Percentiles rank a stretch among this genome's conserved stretches.
These are phyloP conservation scores for Polyrhizophydium stewartii DNA, from an alignment of 371 early-diverging fungal species.

Conservation along the genomic window DNA sequence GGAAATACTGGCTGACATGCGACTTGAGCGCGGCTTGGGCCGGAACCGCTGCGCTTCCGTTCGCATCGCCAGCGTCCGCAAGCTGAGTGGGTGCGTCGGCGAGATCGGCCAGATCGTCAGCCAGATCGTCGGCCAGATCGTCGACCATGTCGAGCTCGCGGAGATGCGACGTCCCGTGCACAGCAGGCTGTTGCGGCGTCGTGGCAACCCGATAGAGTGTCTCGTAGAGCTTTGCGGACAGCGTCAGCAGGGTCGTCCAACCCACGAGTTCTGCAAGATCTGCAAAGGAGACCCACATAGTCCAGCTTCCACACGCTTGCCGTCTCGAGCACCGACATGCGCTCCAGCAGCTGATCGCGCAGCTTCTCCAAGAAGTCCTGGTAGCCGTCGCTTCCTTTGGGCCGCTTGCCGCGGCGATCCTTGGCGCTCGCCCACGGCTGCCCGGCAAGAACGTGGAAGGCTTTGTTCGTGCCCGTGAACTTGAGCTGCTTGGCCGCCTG, in stretches of 20 bases:
- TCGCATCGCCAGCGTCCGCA: background rate
- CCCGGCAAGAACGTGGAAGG: constrained; percentile 20
- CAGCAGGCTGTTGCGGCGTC: too few species aligned
- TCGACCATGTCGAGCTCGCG: too few species aligned
- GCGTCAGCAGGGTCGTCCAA: too few species aligned
- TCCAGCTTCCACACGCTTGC: constrained; percentile 26
- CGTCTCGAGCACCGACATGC: constrained; percentile 15
- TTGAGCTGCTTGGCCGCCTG: constrained; percentile 5
- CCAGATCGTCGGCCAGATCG: too few species aligned
- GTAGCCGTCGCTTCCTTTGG: too few species aligned
- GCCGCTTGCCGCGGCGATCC: too few species aligned
- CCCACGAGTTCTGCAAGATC: too few species aligned
- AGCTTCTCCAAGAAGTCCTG: constrained; percentile 10
- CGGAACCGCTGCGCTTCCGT: too few species aligned
- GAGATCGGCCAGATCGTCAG: too few species aligned
- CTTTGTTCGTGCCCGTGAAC: constrained; percentile 8
- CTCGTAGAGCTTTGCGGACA: constrained; percentile 32
- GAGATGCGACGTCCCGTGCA: too few species aligned
- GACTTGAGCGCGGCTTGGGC: constrained; percentile 4
- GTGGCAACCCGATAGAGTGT: constrained; percentile 11
- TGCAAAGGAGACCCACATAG: too few species aligned
- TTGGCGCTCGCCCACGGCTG: constrained; percentile 1
- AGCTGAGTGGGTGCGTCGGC: too few species aligned
- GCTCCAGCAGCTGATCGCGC: constrained; percentile 8
- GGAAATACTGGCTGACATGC: background rate